Base-by-base conservation (phyloP, 345 rosid species). In the Anacardium occidentale region DNA sequence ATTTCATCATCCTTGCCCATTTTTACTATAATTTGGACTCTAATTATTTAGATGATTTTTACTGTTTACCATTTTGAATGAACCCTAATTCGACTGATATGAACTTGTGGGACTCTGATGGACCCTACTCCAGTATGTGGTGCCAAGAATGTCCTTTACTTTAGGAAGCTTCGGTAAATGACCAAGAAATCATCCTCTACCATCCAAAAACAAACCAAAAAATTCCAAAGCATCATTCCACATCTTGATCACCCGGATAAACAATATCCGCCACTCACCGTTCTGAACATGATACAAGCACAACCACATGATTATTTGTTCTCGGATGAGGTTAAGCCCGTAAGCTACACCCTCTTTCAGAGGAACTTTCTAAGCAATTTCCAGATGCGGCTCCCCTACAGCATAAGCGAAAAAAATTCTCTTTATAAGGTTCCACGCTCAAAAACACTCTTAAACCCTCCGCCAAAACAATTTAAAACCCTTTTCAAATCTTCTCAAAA, bases 361-460 rank as follows among this genome's bases (percentile, higher is more conserved):
- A 0, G 22, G 66, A 71, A 71, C 21, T 71, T 71, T 71, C 74
- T 14, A 0, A 0, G 67, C 26, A 71, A 50, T 61, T 71, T 60
- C 74, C 48, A 2, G 8, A 3, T 7, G 10, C n/a, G 56, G 45
- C 57, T 7, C 29, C 44, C 17, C 11, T 25, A 2, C 7, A 4
- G 6, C 17, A 40, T 11, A 40, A 37, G 2, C 3, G 11, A 0
- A 26, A 0, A 26, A 70, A 59, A 0, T 51, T 20, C 37, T 15
- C 17, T 29, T 0, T 37, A 37, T 52, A 71, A 45, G 34, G 37
- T 14, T 65, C 11, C 5, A 5, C 45, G 2, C 51, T 64, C 18
- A 48, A 50, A 4, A 15, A 50, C 14, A 50, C n/a, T 13, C 15
- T 50, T 57, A 70, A 76, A 68, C 70, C 74, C 66, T 25, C 25